A percentile compares a stretch with the other conserved stretches of the same genome.
phyloP scores from a whole-genome alignment of 1,284 basidiomycete species.

The Wolfiporia cocos region DNA sequence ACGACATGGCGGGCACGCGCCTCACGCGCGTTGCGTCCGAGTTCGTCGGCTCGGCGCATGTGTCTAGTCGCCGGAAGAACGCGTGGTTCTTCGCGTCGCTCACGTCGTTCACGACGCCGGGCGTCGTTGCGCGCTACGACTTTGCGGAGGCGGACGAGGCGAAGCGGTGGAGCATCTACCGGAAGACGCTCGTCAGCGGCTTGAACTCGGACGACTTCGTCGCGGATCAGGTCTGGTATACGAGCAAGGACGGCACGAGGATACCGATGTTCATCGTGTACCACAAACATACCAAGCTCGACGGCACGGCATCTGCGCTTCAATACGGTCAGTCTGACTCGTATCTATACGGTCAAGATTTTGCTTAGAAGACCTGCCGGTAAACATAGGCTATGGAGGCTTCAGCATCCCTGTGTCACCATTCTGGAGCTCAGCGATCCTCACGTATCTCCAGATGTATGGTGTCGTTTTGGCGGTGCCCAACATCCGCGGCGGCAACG shows the following conservation, averaged over 20 bases:
- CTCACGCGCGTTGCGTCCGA: slow-evolving; percentile 57
- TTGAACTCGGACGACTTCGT: slow-evolving; percentile 70
- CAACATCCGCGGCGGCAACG: slow-evolving; percentile 78
- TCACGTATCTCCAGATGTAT: slow-evolving; percentile 75
- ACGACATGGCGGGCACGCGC: slow-evolving; percentile 53
- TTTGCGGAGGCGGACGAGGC: slow-evolving; percentile 39
- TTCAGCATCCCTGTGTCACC: slow-evolving; percentile 73
- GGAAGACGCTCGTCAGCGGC: slow-evolving; percentile 58
- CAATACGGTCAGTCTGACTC: slow-evolving; percentile 59
- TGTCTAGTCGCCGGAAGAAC: slow-evolving; percentile 50
- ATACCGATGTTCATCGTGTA: slow-evolving; percentile 87
- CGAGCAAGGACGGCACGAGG: slow-evolving; percentile 75
- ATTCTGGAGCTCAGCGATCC: slow-evolving; percentile 65
- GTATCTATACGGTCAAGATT: not conserved
- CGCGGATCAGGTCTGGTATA: slow-evolving; percentile 67
- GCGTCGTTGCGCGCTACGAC: slow-evolving; percentile 60
- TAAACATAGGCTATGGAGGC: slow-evolving; percentile 68
- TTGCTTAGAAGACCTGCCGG: slow-evolving; percentile 3
- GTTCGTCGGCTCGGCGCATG: slow-evolving; percentile 64
- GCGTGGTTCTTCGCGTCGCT: slow-evolving; percentile 66
- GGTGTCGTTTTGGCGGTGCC: slow-evolving; percentile 71
- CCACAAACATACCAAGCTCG: slow-evolving; percentile 64
- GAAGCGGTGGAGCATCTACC: slow-evolving; percentile 53
- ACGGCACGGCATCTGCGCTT: slow-evolving; percentile 75
- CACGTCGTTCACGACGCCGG: slow-evolving; percentile 72